Evolutionary conservation across 2,329 filamentous ascomycete species (phyloP), one percentile per base, ranked within the genome.

Genomic region (Stachybotrys chlorohalonatus): DNA sequence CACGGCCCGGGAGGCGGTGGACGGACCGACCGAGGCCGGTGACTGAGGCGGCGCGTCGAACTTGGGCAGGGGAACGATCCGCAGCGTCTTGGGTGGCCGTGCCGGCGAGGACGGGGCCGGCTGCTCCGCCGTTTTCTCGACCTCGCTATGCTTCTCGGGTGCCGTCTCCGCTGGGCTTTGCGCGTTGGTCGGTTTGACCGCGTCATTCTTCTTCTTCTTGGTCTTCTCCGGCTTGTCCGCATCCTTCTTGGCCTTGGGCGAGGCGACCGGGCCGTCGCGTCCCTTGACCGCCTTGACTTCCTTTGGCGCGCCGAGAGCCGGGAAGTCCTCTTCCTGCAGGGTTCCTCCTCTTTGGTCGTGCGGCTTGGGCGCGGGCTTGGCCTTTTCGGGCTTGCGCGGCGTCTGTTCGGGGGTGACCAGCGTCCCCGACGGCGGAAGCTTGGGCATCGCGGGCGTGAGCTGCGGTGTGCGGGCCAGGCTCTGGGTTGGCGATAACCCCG

Each of bases 31-130:
- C 49, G 63, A 55, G 4, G 62, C 63, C 5, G 65, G 68, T 6
- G 70, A 71, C 6, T 68, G 60, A 48, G 66, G 56, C 1, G 77
- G 72, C 2, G 70, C 68, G 62, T 89, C 86, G 1, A 76, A 70
- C 65, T 83, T 89, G 1, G 84, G 80, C 0, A 83, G 85, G 17
- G 84, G 75, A n/a, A 88, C 75, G 7, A 91, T 77, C n/a, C 87
- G 79, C 42, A 91, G 68, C 1, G 85, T 89, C 64, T 86, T 86
- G 0, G 85, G 81, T 1, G 73, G 79, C 5, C 17, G 15, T 16
- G 51, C 79, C 75, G 15, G 75, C 64, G 5, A 76, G 61, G 0
- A 81, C 82, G 15, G 83, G 79, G 36, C 78, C 71, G 16, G 73
- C 70, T 9, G 66, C 68, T 42, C 36, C 2, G 36, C 13, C 36